These are phyloP conservation scores for Magnaporthiopsis rhizophila DNA, from an alignment of 2,329 filamentous ascomycete species.

Conservation along the genomic window DNA sequence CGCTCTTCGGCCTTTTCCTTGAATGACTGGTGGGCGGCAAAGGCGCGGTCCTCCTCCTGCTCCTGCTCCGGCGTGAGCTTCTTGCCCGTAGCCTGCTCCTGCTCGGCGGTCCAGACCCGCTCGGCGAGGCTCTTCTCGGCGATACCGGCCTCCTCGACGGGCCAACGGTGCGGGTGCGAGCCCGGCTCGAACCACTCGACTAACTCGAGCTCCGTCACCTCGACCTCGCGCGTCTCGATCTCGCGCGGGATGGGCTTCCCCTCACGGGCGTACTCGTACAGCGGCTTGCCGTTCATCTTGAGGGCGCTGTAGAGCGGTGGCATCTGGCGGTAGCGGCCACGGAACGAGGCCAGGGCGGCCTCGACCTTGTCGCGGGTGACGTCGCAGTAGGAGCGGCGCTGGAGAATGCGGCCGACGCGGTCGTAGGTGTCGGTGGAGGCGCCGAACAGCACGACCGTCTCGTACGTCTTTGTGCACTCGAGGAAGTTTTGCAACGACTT, in stretches of 20 bases:
- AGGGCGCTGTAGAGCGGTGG: conserved; percentile 90
- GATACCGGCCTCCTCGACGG: conserved; percentile 65
- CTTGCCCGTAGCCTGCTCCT: conserved; percentile 41
- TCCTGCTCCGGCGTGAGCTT: conserved; percentile 46
- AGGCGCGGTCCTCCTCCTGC: conserved; percentile 44
- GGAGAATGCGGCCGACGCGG: conserved; percentile 72
- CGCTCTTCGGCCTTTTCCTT: conserved; percentile 52
- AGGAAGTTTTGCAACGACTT: conserved; percentile 75
- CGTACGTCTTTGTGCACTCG: conserved; percentile 86
- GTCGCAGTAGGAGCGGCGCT: conserved; percentile 66
- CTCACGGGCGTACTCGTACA: conserved; percentile 93
- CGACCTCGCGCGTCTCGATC: conserved; percentile 72
- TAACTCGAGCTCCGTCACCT: conserved; percentile 69
- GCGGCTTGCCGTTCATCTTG: conserved; percentile 84
- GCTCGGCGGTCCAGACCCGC: conserved; percentile 58
- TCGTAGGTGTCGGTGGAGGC: conserved; percentile 93
- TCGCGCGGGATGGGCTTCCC: conserved; percentile 79
- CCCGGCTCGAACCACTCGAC: conserved; percentile 81
- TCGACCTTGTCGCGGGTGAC: conserved; percentile 74
- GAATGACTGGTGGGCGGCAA: conserved; percentile 46
- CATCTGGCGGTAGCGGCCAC: conserved; percentile 78
- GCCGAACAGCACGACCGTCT: conserved; percentile 82
- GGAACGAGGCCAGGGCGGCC: conserved; percentile 64
- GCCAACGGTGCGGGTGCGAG: conserved; percentile 71
- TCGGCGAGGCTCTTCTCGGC: conserved; percentile 71